phyloP scores from a whole-genome alignment of 768 basidiomycete genomes.

The Tubosaeta sp. region DNA sequence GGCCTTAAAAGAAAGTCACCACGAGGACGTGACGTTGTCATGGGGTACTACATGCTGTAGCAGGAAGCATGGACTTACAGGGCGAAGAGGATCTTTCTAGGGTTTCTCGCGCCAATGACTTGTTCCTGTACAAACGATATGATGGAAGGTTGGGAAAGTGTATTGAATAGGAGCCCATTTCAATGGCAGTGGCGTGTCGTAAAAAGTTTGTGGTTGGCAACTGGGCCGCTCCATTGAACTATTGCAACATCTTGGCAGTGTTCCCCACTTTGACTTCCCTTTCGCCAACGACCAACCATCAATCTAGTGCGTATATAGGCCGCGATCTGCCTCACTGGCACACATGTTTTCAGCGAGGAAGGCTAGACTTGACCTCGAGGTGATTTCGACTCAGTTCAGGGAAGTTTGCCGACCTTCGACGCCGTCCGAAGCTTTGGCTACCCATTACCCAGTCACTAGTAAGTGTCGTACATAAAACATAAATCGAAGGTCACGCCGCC shows the following conservation, averaged over 20 bases:
- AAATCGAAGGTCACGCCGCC: too few species aligned
- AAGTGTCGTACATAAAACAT: too few species aligned
- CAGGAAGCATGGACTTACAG: conserved; percentile 5
- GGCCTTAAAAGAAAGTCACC: conserved; percentile 8
- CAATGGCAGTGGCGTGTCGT: neutral
- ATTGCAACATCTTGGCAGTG: neutral
- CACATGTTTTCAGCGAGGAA: too few species aligned
- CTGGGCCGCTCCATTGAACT: neutral
- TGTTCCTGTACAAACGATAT: conserved; percentile 7
- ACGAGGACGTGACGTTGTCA: conserved; percentile 8
- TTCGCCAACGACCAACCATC: too few species aligned
- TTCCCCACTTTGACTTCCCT: too few species aligned
- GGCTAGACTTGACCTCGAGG: too few species aligned
- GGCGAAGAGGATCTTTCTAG: conserved; percentile 11
- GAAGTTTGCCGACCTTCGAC: too few species aligned
- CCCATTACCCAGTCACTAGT: too few species aligned
- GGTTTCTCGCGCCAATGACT: conserved; percentile 3
- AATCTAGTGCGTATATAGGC: too few species aligned
- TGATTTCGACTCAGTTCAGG: too few species aligned
- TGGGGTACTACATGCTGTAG: conserved; percentile 5
- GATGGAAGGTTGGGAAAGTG: neutral
- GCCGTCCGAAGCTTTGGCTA: too few species aligned
- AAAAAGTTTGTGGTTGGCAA: neutral
- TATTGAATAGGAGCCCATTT: neutral
- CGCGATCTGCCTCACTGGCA: too few species aligned